Evolutionary conservation across 1,284 basidiomycete species (phyloP), one percentile per base, ranked within the genome.

Genomic region (Ganoderma meredithae): DNA sequence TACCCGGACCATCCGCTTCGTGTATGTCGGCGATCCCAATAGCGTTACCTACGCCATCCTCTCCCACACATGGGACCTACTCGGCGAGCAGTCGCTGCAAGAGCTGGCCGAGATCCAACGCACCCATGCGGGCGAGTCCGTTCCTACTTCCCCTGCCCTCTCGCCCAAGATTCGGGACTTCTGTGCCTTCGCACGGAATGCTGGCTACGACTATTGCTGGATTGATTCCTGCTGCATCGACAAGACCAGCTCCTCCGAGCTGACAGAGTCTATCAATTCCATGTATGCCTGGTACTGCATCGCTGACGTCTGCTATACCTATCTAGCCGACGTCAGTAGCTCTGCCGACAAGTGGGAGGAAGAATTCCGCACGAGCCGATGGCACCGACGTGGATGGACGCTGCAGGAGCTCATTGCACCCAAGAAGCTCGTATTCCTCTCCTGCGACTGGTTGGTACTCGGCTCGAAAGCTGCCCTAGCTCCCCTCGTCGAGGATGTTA

Each of bases 201-300:
- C 56, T 3, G 71, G 71, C 13, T 72, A 66, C 33, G 52, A 62
- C 10, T 63, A 63, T 33, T 55, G 64, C 3, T 72, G 71, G 71
- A 62, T 72, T 43, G 71, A 72, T 60, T 66, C 68, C 17, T 70
- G 68, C 60, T 72, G 71, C 49, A 72, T 72, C 19, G 69, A 72
- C 65, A 70, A 70, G 64, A 61, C 40, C 40, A 72, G 71, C 25
- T 68, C 64, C n/a, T 63, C 71, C 15, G 71, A 72, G 52, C 67
- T 72, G 2, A 70, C 71, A 1, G 71, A 72, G 33, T 67, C 71
- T 1, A 47, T 70, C 58, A 72, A 72, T 65, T 72, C 71, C 33
- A 70, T 72, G 67, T 70, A 60, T 63, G 19, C 64, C 25, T 69
- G 69, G 69, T 72, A 72, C 33, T 64, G 60, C 10, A 60, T 63